Base-by-base conservation (phyloP, 768 basidiomycete species). In the Cantharellus cinnabarinus region DNA sequence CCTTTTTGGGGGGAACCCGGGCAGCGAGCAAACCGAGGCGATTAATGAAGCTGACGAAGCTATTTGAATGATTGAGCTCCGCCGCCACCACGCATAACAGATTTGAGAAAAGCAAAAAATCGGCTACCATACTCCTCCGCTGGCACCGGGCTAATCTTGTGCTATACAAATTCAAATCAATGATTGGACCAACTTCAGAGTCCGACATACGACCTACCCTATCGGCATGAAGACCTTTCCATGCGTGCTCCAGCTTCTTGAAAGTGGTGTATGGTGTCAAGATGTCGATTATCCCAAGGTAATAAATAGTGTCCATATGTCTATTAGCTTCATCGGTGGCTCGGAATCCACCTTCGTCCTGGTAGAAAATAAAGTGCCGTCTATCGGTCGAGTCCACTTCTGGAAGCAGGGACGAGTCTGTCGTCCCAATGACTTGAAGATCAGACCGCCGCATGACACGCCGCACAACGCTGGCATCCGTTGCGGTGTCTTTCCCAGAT, bases 261-360 rank as follows among this genome's bases (percentile, higher is more conserved):
- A 77, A 64, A 20, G 68, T 64, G 20, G 75, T 78, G 68, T 89
- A 99, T 2, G 93, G 94, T 35, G 95, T 98, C 61, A 93, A 72
- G 63, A 97, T 98, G 70, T 99, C 95, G 66, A 99, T 99, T 58
- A 99, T 79, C 34, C 95, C 94, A 4, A 97, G 74, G 69, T 97
- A 97, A 69, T 94, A 95, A 59, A 95, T 84, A 53, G 79, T 79
- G 63, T 84, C 82, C 70, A 83, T 70, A 2, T 75, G 69, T 20
- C 77, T 74, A 68, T 98, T 94, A 4, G 69, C 70, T 65, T 97
- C 93, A 68, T 93, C 81, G 15, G 94, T 95, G 41, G 91, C 89
- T 40, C 85, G 77, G 50, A 94, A 67, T 0, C 95, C 95, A 7
- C 91, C 91, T 65, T 98, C 95, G 67, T 99, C 93, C 65, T 93